A percentile compares a stretch with the other conserved stretches of the same genome.
These are phyloP conservation scores for Trametes versicolor DNA, from an alignment of 1,284 basidiomycete species.

Conservation along the genomic window DNA sequence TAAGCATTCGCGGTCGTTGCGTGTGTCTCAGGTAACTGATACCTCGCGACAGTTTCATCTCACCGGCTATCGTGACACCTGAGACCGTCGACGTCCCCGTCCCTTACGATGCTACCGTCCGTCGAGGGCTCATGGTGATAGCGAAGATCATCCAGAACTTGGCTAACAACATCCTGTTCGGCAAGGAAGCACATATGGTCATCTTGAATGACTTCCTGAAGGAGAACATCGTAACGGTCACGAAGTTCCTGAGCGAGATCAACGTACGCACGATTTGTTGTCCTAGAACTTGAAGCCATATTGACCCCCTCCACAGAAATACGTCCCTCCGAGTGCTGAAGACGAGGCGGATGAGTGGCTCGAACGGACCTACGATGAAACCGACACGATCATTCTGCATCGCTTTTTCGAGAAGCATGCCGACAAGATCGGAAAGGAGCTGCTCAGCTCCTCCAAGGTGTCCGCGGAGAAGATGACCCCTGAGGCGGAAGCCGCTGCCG, in stretches of 20 bases:
- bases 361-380: constrained; percentile 80
- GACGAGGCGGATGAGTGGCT: constrained; percentile 78
- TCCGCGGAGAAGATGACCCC: constrained; percentile 54
- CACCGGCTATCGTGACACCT: constrained; percentile 88
- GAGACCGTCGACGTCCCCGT: constrained; percentile 86
- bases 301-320: constrained; percentile 56
- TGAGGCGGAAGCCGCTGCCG: constrained; percentile 58
- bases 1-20: constrained; percentile 43
- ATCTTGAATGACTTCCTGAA: constrained; percentile 82
- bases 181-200: constrained; percentile 88
- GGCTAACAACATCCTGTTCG: constrained; percentile 93
- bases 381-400: constrained; percentile 83
- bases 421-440: constrained; percentile 86
- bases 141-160: constrained; percentile 93
- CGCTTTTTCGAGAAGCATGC: constrained; percentile 86
- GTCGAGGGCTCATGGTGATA: constrained; percentile 85
- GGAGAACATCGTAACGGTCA: constrained; percentile 82
- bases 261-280: constrained; percentile 59
- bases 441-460: constrained; percentile 76
- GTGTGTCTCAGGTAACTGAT: constrained; percentile 6
- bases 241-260: constrained; percentile 84
- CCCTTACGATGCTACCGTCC: constrained; percentile 67
- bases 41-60: constrained; percentile 71
- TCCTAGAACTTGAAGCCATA: background rate
- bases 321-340: constrained; percentile 55